Percentiles rank a stretch among this genome's conserved stretches.
Conservation (phyloP, 225 moss, liverwort and hornwort genomes). For the Sphagnum tenellum region DNA sequence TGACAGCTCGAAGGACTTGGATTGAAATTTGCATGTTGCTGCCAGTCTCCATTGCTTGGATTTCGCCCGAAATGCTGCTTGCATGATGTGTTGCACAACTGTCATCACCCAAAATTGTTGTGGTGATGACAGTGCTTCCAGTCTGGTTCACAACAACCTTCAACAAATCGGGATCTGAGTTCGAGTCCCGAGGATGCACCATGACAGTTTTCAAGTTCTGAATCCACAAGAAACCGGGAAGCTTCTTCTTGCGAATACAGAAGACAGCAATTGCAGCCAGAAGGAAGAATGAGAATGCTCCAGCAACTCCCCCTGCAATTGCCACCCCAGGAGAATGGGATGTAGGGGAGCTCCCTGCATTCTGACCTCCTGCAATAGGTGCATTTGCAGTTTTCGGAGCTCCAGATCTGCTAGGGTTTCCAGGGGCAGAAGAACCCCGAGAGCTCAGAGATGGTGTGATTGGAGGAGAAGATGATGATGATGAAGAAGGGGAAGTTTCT, state of each 20-base stretch:
- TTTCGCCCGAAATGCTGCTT: no score
- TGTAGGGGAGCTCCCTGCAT: constrained; percentile 1
- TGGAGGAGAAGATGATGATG: no score
- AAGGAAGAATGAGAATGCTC: constrained; percentile 4
- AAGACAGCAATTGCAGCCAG: constrained; percentile 23
- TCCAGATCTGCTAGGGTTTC: background rate
- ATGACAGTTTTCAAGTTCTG: constrained; percentile 36
- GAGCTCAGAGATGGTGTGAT: no score
- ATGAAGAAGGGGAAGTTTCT: background rate
- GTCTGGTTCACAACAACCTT: constrained; percentile 35
- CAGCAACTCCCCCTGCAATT: constrained; percentile 35
- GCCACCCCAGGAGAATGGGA: constrained; percentile 28
- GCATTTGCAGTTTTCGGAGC: constrained; percentile 2
- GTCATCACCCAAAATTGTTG: no score
- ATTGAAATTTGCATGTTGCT: no score
- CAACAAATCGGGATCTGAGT: constrained; percentile 41
- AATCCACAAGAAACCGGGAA: constrained; percentile 21
- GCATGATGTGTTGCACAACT: no score
- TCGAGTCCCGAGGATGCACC: constrained; percentile 56
- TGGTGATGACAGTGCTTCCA: no score
- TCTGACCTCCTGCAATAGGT: constrained; percentile 1
- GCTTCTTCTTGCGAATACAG: constrained; percentile 29
- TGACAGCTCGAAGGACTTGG: no score
- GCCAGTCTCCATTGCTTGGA: no score
- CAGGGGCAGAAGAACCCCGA: background rate